Evolutionary conservation across 306 rosid species (phyloP).

Genomic region (Hippophae rhamnoides): DNA sequence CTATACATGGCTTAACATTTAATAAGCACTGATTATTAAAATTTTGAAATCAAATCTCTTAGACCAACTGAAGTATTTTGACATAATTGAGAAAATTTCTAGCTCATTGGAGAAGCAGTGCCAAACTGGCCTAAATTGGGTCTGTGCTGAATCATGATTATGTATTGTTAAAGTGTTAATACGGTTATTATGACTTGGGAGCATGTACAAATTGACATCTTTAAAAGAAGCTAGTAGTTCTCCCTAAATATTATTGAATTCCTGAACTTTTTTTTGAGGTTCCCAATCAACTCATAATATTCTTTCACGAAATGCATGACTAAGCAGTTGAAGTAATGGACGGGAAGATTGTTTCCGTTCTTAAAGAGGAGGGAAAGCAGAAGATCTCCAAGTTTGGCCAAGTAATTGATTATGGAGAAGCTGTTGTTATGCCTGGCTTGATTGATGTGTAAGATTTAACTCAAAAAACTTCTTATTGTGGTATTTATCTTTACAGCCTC

Average conservation of each 20-base stretch:
- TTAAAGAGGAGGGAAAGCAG: slow-evolving; percentile 42
- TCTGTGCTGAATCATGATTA: too few relatives aligned
- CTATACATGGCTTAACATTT: too few relatives aligned
- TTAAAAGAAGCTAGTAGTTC: neutral
- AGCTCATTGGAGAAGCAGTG: too few relatives aligned
- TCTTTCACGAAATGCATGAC: neutral
- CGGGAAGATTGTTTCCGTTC: slow-evolving; percentile 56
- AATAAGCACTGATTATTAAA: too few relatives aligned
- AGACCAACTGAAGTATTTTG: too few relatives aligned
- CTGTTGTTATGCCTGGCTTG: slow-evolving; percentile 91
- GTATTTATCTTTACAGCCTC: neutral
- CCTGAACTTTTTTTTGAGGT: neutral
- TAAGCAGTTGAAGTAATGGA: slow-evolving; percentile 70
- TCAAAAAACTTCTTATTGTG: slow-evolving; percentile 1
- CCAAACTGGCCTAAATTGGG: too few relatives aligned
- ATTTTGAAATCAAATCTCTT: too few relatives aligned
- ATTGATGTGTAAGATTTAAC: slow-evolving; percentile 65
- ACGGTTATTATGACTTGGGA: too few relatives aligned
- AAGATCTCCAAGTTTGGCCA: slow-evolving; percentile 28
- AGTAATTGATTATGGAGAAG: slow-evolving; percentile 65
- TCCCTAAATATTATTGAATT: neutral
- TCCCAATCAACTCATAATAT: neutral
- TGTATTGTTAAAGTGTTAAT: too few relatives aligned
- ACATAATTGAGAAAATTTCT: too few relatives aligned
- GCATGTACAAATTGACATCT: too few relatives aligned